Evolutionary conservation across 805 yeast genomes (phyloP).

Genomic region (Metschnikowia bowlesiae): DNA sequence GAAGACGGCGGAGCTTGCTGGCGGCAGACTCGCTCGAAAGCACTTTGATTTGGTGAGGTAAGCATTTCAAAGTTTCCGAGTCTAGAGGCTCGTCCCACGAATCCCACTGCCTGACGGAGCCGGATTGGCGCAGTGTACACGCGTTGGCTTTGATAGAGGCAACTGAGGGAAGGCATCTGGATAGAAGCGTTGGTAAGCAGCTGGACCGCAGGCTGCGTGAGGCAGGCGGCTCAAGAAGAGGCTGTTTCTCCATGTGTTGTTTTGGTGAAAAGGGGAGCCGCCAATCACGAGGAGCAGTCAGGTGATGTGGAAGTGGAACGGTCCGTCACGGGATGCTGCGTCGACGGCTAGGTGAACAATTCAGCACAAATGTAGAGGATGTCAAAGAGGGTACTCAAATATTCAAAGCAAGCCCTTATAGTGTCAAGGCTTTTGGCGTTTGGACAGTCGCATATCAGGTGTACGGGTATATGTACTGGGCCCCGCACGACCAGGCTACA

Average conservation of each 20-base stretch:
- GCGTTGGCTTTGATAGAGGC: not conserved
- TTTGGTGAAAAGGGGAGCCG: not conserved
- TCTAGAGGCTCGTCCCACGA: slow-evolving; percentile 17
- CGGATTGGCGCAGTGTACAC: not conserved
- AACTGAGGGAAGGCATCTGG: not conserved
- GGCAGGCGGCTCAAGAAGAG: not conserved
- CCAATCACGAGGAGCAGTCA: not conserved
- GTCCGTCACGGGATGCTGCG: too few relatives aligned
- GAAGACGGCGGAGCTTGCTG: slow-evolving; percentile 10
- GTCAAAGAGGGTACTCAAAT: too few relatives aligned
- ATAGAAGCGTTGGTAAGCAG: not conserved
- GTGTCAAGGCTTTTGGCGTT: not conserved
- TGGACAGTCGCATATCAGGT: too few relatives aligned
- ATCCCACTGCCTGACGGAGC: not conserved
- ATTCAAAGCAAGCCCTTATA: too few relatives aligned
- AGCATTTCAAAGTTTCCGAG: slow-evolving; percentile 21
- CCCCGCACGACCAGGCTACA: not conserved
- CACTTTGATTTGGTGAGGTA: slow-evolving; percentile 19
- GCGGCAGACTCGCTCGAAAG: not conserved
- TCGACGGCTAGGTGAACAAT: too few relatives aligned
- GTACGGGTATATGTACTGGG: not conserved
- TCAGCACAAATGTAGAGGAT: too few relatives aligned
- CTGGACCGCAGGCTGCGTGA: not conserved
- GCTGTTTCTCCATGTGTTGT: slow-evolving; percentile 2
- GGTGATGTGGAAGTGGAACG: too few relatives aligned